Conservation (phyloP, 1,139 yeast species). For the Nakaseomyces kungkrabaensis region DNA sequence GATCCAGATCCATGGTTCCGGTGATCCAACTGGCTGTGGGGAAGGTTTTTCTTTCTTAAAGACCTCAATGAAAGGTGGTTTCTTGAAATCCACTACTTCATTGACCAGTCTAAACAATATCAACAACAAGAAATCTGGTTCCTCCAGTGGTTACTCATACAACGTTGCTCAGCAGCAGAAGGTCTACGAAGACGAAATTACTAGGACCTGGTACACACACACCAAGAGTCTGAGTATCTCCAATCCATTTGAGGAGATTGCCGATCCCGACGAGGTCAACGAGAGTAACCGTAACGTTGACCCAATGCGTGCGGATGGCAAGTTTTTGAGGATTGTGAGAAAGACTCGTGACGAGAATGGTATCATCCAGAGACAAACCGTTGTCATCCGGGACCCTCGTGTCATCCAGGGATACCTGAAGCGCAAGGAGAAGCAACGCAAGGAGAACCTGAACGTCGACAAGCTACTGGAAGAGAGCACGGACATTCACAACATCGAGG, state of each 20-base stretch:
- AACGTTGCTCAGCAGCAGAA: constrained; percentile 84
- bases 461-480: constrained; percentile 39
- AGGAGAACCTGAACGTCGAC: constrained; percentile 30
- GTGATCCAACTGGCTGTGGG: constrained; percentile 91
- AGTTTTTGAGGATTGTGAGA: constrained; percentile 67
- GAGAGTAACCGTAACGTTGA: constrained; percentile 28
- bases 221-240: constrained; percentile 48
- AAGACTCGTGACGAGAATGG: constrained; percentile 79
- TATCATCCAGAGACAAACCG: constrained; percentile 71
- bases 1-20: constrained; percentile 94
- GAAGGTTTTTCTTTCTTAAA: constrained; percentile 83
- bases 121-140: constrained; percentile 11
- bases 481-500: constrained; percentile 76
- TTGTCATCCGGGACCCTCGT: constrained; percentile 72
- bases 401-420: constrained; percentile 79
- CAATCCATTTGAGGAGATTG: constrained; percentile 35
- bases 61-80: constrained; percentile 93
- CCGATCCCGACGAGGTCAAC: constrained; percentile 30
- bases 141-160: constrained; percentile 52
- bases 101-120: constrained; percentile 1
- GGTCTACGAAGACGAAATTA: constrained; percentile 84
- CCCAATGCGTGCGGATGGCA: constrained; percentile 25
- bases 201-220: constrained; percentile 86
- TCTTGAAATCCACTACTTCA: constrained; percentile 46
- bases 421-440: constrained; percentile 66